Evolutionary conservation across 805 yeast species (phyloP), one percentile per base, ranked within the genome.

Genomic region (Saccharomycopsis fermentans): DNA sequence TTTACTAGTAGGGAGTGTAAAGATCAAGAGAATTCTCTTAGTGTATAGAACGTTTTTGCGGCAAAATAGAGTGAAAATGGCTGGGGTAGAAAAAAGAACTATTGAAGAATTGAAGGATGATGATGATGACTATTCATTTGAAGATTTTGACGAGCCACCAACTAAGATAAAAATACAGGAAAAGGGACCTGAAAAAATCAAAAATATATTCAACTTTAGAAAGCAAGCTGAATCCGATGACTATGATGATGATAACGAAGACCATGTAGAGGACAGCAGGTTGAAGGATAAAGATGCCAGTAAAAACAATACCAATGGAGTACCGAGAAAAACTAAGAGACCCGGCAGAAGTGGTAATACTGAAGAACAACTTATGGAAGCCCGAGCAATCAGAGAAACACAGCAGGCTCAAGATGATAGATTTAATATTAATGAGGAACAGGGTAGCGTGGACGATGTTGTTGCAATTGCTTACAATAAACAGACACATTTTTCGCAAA

Each of bases 401-500:
- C 52, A 55, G 21, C 50, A 50, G 40, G 51, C 55, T 36, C 55
- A 47, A 56, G 55, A 60, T 52, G 67, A 58, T 66, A 69, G 62
- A 37, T 43, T 24, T 19, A 24, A 16, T 11, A 12, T 8, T 2
- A 17, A 4, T 36, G 47, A 27, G 9, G 50, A 32, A 73, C 72
- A 53, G 69, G 69, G 35, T 71, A 70, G 36, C 62, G 79, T 81
- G 57, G 87, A 87, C 65, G 81, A 81, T 52, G 79, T 87, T 57
- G 95, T 94, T 35, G 77, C 90, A 63, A 76, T 80, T 54, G 97
- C 90, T 71, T 94, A 94, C 70, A 94, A 94, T 70, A 86, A 87
- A 63, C 79, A 95, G 66, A 85, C 96, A 0, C 80, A 81, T 63
- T 81, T 81, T 60, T 79, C 92, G 1, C 83, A 83, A 62, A 73